Percentiles rank a stretch among this genome's conserved stretches.
These are phyloP conservation scores for Pleurotus ostreatus DNA, from an alignment of 768 basidiomycete species.

Conservation along the genomic window DNA sequence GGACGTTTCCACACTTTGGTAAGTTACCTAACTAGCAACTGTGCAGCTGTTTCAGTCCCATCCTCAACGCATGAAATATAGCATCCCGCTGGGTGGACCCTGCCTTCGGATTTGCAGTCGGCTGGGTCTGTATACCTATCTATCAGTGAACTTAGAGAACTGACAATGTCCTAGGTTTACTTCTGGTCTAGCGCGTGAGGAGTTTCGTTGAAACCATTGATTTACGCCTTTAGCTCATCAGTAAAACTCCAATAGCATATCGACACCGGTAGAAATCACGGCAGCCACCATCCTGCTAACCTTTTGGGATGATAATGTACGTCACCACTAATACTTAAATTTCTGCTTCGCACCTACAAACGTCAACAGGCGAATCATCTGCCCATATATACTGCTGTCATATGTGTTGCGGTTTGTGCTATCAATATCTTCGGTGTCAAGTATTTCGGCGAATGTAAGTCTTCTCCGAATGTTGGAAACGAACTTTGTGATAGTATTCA, in stretches of 20 bases:
- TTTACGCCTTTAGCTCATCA: no score
- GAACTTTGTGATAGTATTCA: slow-evolving; percentile 1
- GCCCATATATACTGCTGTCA: slow-evolving; percentile 48
- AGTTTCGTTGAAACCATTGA: no score
- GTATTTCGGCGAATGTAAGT: slow-evolving; percentile 63
- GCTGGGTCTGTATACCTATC: slow-evolving; percentile 35
- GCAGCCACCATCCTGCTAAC: slow-evolving; percentile 67
- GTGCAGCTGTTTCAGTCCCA: no score
- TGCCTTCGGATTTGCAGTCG: slow-evolving; percentile 52
- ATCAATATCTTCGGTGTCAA: slow-evolving; percentile 71
- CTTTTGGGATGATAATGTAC: slow-evolving; percentile 66
- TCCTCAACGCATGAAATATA: slow-evolving; percentile 10
- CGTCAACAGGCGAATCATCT: slow-evolving; percentile 39
- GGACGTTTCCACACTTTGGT: slow-evolving; percentile 73
- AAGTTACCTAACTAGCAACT: slow-evolving; percentile 6
- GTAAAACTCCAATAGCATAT: slow-evolving; percentile 32
- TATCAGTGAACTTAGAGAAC: not conserved
- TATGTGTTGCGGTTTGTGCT: slow-evolving; percentile 49
- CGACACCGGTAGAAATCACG: slow-evolving; percentile 66
- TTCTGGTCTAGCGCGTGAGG: slow-evolving; percentile 38
- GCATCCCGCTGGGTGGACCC: slow-evolving; percentile 55
- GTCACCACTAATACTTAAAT: slow-evolving; percentile 10
- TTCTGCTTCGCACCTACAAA: not conserved
- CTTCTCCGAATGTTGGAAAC: not conserved
- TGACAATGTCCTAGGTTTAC: slow-evolving; percentile 27